A percentile compares a stretch with the other conserved stretches of the same genome.
Conservation (phyloP, 2,329 filamentous ascomycete species). For the Microcyclosporella mali region DNA sequence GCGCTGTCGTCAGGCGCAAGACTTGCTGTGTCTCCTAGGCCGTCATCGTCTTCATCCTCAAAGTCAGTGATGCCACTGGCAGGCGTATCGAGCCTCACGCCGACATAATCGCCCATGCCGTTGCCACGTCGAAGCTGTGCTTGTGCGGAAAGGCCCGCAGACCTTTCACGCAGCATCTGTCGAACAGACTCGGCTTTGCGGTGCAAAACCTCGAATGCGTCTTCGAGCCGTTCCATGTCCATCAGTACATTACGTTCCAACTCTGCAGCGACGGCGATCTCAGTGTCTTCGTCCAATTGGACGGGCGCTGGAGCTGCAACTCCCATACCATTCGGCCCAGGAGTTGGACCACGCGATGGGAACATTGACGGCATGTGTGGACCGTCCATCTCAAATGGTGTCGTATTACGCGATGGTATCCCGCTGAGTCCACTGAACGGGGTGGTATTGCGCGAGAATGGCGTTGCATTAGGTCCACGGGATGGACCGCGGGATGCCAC, state of each 20-base stretch:
- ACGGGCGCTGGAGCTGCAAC: slow-evolving; percentile 54
- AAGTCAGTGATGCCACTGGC: slow-evolving; percentile 32
- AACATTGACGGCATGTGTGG: slow-evolving; percentile 25
- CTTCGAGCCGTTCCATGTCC: slow-evolving; percentile 90
- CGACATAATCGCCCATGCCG: slow-evolving; percentile 35
- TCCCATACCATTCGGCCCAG: slow-evolving; percentile 27
- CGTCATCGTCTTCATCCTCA: slow-evolving; percentile 29
- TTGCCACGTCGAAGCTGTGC: slow-evolving; percentile 53
- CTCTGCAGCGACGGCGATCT: slow-evolving; percentile 83
- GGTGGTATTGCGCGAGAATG: slow-evolving; percentile 44
- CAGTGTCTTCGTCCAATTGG: slow-evolving; percentile 87
- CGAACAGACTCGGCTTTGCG: slow-evolving; percentile 75
- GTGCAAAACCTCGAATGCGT: slow-evolving; percentile 90
- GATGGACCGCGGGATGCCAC: slow-evolving; percentile 29
- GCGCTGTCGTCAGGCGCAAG: slow-evolving; percentile 73
- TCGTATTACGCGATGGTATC: slow-evolving; percentile 42
- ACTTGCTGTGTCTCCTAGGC: slow-evolving; percentile 38
- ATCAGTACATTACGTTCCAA: slow-evolving; percentile 88
- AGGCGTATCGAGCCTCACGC: slow-evolving; percentile 40
- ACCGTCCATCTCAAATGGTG: slow-evolving; percentile 39
- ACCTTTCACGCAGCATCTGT: slow-evolving; percentile 70
- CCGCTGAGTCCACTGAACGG: slow-evolving; percentile 55
- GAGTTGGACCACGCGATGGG: slow-evolving; percentile 30
- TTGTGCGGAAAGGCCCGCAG: slow-evolving; percentile 67
- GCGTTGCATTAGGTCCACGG: slow-evolving; percentile 39